Conservation (phyloP, 768 basidiomycete genomes). For the Chalciporus chontae region DNA sequence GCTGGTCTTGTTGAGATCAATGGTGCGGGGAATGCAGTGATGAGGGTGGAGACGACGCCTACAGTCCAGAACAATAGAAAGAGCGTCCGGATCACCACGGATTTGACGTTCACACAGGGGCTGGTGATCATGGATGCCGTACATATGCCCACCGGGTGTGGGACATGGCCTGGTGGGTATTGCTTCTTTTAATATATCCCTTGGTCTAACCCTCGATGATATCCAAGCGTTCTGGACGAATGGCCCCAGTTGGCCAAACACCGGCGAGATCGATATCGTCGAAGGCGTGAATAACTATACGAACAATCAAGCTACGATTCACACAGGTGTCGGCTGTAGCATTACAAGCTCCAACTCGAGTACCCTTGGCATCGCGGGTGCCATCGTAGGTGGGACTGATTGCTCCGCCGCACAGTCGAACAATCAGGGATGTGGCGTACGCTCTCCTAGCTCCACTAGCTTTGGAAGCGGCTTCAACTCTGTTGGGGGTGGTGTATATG, state of each 20-base stretch:
- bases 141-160: conserved; percentile 91
- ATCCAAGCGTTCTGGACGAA: conserved; percentile 46
- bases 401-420: conserved; percentile 67
- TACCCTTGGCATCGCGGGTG: conserved; percentile 55
- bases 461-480: conserved; percentile 87
- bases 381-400: conserved; percentile 64
- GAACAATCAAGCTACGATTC: conserved; percentile 78
- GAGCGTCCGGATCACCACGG: conserved; percentile 74
- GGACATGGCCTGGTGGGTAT: conserved; percentile 65
- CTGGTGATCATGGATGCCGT: conserved; percentile 79
- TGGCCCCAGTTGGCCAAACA: conserved; percentile 43
- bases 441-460: conserved; percentile 53
- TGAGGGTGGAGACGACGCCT: conserved; percentile 85
- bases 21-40: conserved; percentile 69
- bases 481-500: conserved; percentile 86
- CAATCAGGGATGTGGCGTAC: conserved; percentile 82
- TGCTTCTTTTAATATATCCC: not conserved
- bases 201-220: not conserved
- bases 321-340: conserved; percentile 69
- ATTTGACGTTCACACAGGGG: conserved; percentile 55
- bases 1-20: conserved; percentile 68
- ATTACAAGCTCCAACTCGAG: conserved; percentile 47
- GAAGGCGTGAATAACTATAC: conserved; percentile 83
- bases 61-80: conserved; percentile 63
- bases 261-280: conserved; percentile 80